These are phyloP conservation scores for Boletus pseudopeckii DNA, from an alignment of 768 basidiomycete genomes.

Conservation along the genomic window DNA sequence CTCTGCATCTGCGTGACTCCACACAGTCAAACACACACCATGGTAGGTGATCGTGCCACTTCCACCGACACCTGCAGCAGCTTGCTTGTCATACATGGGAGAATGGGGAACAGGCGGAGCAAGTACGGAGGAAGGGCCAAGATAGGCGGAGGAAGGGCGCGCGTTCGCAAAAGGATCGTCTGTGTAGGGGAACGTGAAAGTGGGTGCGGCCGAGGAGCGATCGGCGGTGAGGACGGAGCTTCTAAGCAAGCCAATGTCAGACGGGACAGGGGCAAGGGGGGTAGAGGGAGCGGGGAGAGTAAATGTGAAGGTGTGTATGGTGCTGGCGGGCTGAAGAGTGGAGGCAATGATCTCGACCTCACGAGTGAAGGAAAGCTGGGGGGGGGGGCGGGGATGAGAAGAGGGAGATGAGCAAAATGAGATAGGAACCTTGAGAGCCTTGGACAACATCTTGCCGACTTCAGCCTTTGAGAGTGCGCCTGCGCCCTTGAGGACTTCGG, in stretches of 20 bases:
- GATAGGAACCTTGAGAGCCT: slow-evolving; percentile 74
- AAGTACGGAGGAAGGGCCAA: slow-evolving; percentile 71
- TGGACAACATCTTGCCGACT: slow-evolving; percentile 86
- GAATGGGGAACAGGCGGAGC: slow-evolving; percentile 30
- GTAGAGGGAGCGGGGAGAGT: slow-evolving; percentile 73
- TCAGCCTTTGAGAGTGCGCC: slow-evolving; percentile 83
- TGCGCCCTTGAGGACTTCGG: slow-evolving; percentile 65
- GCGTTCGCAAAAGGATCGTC: slow-evolving; percentile 69
- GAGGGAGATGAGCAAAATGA: not conserved
- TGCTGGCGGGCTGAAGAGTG: slow-evolving; percentile 90
- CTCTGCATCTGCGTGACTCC: slow-evolving; percentile 92
- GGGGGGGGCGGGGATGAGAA: not conserved
- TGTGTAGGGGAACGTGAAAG: slow-evolving; percentile 70
- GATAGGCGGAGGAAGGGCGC: slow-evolving; percentile 74
- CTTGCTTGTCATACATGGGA: slow-evolving; percentile 33
- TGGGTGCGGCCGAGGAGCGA: slow-evolving; percentile 59
- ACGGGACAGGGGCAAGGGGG: slow-evolving; percentile 69
- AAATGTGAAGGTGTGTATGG: slow-evolving; percentile 90
- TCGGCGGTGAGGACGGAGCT: slow-evolving; percentile 70
- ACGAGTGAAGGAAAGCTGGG: slow-evolving; percentile 82
- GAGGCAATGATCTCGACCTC: slow-evolving; percentile 94
- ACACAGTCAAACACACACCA: slow-evolving; percentile 91
- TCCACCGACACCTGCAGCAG: slow-evolving; percentile 35
- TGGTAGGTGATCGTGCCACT: slow-evolving; percentile 62
- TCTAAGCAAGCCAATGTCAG: slow-evolving; percentile 58